Base-by-base conservation (phyloP, 2,329 filamentous ascomycete genomes). In the Aspergillus quadricinctus region DNA sequence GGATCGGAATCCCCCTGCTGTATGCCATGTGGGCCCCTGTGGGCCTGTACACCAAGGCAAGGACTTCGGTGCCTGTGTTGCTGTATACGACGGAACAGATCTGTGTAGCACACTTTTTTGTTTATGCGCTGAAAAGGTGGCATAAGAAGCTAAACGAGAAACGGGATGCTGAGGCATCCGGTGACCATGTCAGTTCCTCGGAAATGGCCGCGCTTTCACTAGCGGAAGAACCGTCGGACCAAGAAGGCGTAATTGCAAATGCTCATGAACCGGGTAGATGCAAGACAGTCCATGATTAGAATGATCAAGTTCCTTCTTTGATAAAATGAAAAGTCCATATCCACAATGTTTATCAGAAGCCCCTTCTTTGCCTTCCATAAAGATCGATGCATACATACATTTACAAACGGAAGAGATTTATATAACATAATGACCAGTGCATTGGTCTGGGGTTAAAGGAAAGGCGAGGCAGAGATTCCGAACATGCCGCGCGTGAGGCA, bases 1-100 rank as follows among this genome's bases (percentile, higher is more conserved):
- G 83, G 2, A 77, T 90, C 56, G 87, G 87, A 0, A 87, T 90
- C 7, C 88, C 88, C 0, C 69, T 90, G 28, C 80, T 84, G 51
- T 83, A 83, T 31, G 83, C 87, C 57, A 89, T 90, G 83, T 90
- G 70, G 66, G 54, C 62, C 3, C 66, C 66, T 1, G 53, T 73
- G 28, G 68, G 72, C 52, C 57, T 74, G 4, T 70, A 64, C 31
- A 61, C 65, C 27, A 72, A 73, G 56, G 70, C 72, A 2, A 74
- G 70, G 52, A 72, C 70, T 2, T 75, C 72, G 1, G 69, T 75
- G 9, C 71, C 72, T 3, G 71, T 75, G 10, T 52, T 75, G 56
- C 58, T 75, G 41, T 76, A 73, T 57, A 74, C 72, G 25, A 73
- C 71, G 2, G 71, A 76, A 61, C 72, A 75, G 57, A 68, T 75